phyloP scores from a whole-genome alignment of 2,329 filamentous ascomycete genomes.

The Thermoascus crustaceus region DNA sequence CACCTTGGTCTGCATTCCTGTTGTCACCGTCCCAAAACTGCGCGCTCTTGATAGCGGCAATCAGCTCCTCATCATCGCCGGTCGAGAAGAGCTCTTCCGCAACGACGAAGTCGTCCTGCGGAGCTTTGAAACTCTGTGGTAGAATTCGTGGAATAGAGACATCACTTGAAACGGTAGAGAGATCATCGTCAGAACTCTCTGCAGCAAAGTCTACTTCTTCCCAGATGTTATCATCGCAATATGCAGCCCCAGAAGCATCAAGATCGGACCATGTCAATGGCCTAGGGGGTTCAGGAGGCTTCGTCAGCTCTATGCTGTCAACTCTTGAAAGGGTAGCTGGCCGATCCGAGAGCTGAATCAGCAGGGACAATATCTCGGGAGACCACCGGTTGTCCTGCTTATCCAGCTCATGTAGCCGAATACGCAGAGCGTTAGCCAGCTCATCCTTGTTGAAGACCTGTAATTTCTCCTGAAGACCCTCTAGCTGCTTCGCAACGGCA shows the following conservation, averaged over 20 bases:
- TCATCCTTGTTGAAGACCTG: conserved; percentile 69
- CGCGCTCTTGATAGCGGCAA: conserved; percentile 31
- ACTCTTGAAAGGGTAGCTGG: conserved; percentile 64
- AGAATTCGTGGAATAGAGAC: conserved; percentile 19
- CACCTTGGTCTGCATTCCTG: conserved; percentile 9
- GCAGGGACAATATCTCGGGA: conserved; percentile 69
- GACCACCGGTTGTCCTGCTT: conserved; percentile 53
- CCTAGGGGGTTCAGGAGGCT: conserved; percentile 38
- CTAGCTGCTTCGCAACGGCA: conserved; percentile 55
- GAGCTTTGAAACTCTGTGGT: conserved; percentile 18
- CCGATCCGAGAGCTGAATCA: conserved; percentile 73
- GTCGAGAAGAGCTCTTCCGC: conserved; percentile 25
- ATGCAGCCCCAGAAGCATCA: conserved; percentile 65
- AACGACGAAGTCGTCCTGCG: conserved; percentile 26
- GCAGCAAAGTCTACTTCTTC: conserved; percentile 32
- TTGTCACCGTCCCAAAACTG: conserved; percentile 42
- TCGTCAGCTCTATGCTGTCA: conserved; percentile 52
- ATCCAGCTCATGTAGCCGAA: conserved; percentile 53
- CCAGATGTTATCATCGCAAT: conserved; percentile 38
- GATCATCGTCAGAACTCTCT: conserved; percentile 32
- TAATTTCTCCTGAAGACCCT: conserved; percentile 79
- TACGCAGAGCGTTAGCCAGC: conserved; percentile 60
- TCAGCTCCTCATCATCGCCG: conserved; percentile 25
- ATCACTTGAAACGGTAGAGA: conserved; percentile 26
- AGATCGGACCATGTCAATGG: conserved; percentile 72